phyloP scores from a whole-genome alignment of 1,139 yeast genomes.

The Protomyces arabidopsidicola region DNA sequence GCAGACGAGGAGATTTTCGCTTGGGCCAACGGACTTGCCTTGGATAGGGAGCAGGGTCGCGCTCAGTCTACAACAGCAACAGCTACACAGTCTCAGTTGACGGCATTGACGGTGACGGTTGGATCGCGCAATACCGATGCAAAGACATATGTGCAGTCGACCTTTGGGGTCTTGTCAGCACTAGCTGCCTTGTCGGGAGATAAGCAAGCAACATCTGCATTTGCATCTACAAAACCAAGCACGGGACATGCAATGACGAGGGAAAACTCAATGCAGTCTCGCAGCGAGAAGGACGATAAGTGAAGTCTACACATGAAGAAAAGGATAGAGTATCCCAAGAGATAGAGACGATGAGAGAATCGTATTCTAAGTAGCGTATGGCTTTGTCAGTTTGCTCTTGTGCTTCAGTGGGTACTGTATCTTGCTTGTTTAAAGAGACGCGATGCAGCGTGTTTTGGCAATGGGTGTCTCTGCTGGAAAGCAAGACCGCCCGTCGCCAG shows the following conservation, averaged over 20 bases:
- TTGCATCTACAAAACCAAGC: not conserved
- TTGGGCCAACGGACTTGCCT: conserved; percentile 45
- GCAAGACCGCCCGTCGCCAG: not conserved
- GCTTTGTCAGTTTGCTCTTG: too few relatives aligned
- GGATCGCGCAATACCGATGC: conserved; percentile 23
- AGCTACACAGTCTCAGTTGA: not conserved
- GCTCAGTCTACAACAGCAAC: not conserved
- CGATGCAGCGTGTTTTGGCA: not conserved
- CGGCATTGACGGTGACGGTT: conserved; percentile 14
- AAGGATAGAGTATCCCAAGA: too few relatives aligned
- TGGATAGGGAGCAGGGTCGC: conserved; percentile 17
- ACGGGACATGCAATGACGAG: not conserved
- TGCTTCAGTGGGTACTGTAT: not conserved
- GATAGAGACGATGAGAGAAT: too few relatives aligned
- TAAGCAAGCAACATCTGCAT: not conserved
- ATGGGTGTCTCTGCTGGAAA: not conserved
- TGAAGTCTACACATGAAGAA: not conserved
- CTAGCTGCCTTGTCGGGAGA: not conserved
- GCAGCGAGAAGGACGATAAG: not conserved
- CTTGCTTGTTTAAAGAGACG: not conserved
- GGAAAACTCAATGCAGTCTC: not conserved
- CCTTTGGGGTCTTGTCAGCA: conserved; percentile 19
- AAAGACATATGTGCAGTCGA: conserved; percentile 15
- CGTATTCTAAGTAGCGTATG: too few relatives aligned
- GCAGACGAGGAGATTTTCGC: conserved; percentile 67